Evolutionary conservation across 768 basidiomycete genomes (phyloP), one percentile per base, ranked within the genome.

Genomic region (Boletus pseudopeckii): DNA sequence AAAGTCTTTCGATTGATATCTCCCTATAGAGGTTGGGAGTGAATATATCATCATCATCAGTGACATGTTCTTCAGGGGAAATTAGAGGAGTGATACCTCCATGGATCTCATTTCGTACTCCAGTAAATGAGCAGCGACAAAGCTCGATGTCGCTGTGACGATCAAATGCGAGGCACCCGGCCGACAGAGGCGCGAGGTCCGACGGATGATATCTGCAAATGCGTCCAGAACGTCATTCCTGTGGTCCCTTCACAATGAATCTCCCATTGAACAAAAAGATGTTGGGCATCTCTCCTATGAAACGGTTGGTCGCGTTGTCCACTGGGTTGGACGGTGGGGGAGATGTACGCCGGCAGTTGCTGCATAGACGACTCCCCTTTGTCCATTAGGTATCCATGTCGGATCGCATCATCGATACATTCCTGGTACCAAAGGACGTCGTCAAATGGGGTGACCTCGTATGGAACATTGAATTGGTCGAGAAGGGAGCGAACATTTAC

Each of bases 211-310:
- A 18, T 64, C 59, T 10, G 69, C 74, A 41, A 77, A 59, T 4
- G 64, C 63, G 42, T 74, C 71, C 24, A 77, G 57, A 8, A 71
- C 58, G 0, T 53, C 52, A 42, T 70, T 64, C 1, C 64, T 30
- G 76, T 4, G 54, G 51, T 34, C 63, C 32, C 14, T 59, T 61
- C 5, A 38, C 37, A 1, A 72, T 32, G 42, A 77, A 73, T 0
- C 71, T 57, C 22, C 66, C 59, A 22, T 69, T 70, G 62, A 79
- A 79, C 11, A 56, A 50, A 10, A 66, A 64, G 10, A 76, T 56
- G n/a, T 53, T 37, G 4, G 63, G 44, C 38, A 58, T 32, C 37
- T 64, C 55, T 5, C 56, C 58, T 15, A 53, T 46, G 45, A 72
- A 68, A 17, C 57, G 53, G 1, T 60, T 55, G 17, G 68, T 59